These are phyloP conservation scores for Malus hybrid DNA, from an alignment of 331 rosid genomes.

Conservation along the genomic window DNA sequence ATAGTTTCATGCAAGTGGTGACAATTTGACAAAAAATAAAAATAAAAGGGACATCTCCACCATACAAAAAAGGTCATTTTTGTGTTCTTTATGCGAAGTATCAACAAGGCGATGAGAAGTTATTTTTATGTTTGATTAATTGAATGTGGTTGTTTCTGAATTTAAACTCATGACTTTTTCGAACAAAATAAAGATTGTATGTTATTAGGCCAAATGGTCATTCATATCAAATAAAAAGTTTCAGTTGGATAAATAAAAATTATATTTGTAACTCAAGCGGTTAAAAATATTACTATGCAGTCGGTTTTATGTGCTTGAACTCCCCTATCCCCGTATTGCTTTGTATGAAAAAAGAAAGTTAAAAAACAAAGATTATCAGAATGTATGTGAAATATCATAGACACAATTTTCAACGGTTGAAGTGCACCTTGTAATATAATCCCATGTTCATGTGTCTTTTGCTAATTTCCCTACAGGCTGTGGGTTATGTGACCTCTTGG, in stretches of 20 bases:
- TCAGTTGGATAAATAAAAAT: not conserved
- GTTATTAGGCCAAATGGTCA: not conserved
- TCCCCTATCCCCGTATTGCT: not conserved
- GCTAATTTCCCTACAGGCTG: not conserved
- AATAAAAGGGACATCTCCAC: not conserved
- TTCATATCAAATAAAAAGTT: no score
- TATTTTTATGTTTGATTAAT: not conserved
- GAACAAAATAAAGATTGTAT: no score
- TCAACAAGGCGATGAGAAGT: not conserved
- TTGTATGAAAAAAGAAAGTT: not conserved
- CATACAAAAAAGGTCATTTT: not conserved
- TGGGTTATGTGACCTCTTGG: not conserved
- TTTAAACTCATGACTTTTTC: not conserved
- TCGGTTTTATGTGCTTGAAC: not conserved
- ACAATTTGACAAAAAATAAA: not conserved
- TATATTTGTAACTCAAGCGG: not conserved
- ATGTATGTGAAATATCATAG: not conserved
- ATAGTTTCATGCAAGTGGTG: not conserved
- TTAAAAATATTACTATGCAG: no score
- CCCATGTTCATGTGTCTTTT: not conserved
- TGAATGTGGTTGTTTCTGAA: no score
- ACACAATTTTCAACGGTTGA: not conserved
- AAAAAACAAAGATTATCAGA: not conserved
- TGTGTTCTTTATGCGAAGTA: not conserved
- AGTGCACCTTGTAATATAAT: not conserved